Percentiles rank a stretch among this genome's conserved stretches.
Conservation (phyloP, 192 early-diverging fungal genomes). For the Backusella australiensis region DNA sequence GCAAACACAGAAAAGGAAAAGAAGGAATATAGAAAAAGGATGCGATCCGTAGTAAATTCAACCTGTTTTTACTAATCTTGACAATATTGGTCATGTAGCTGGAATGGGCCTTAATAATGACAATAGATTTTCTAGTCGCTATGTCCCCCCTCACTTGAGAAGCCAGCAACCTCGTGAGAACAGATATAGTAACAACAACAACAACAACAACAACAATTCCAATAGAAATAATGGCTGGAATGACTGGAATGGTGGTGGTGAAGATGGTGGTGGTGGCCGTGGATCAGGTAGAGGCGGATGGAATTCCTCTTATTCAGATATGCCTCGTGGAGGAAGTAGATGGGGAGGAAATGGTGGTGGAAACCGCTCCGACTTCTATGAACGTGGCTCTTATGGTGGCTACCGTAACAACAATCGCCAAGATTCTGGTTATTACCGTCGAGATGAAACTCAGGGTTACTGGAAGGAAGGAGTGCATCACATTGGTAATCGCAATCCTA, state of each 20-base stretch:
- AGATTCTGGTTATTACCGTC: slow-evolving; percentile 37
- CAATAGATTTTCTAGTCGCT: slow-evolving; percentile 46
- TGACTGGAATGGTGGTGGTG: slow-evolving; percentile 29
- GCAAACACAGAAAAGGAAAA: background rate
- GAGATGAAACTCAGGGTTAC: slow-evolving; percentile 48
- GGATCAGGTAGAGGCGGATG: slow-evolving; percentile 9
- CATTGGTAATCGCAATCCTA: slow-evolving; percentile 72
- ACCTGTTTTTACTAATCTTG: background rate
- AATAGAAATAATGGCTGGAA: slow-evolving; percentile 33
- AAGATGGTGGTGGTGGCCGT: background rate
- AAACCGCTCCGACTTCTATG: slow-evolving; percentile 36
- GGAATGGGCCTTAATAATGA: slow-evolving; percentile 58
- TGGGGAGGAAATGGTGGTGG: slow-evolving; percentile 39
- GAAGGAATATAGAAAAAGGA: background rate
- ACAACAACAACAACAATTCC: slow-evolving; percentile 24
- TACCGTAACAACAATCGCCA: slow-evolving; percentile 41
- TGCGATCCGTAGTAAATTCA: background rate
- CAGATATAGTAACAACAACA: slow-evolving; percentile 17
- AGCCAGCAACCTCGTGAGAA: slow-evolving; percentile 27
- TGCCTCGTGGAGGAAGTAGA: slow-evolving; percentile 21
- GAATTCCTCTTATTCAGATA: slow-evolving; percentile 23
- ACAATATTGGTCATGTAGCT: background rate
- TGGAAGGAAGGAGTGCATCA: slow-evolving; percentile 82
- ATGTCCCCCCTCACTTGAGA: slow-evolving; percentile 70
- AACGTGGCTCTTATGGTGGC: slow-evolving; percentile 38